Conservation (phyloP, 2,329 filamentous ascomycete genomes). For the Ilyonectria destructans region DNA sequence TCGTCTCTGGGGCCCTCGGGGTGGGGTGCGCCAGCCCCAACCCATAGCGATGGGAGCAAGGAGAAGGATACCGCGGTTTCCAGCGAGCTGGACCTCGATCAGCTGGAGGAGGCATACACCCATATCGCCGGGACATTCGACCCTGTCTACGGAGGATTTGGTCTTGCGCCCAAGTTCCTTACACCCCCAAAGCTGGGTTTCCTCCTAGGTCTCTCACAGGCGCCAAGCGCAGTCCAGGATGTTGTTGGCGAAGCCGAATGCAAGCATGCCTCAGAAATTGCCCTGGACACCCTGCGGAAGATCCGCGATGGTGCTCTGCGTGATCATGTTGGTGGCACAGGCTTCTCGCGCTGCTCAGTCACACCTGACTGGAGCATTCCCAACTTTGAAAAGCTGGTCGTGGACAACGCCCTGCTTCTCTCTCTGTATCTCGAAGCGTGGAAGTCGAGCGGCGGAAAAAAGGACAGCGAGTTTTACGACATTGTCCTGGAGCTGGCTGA, state of each 20-base stretch:
- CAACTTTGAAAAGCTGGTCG: constrained; percentile 97
- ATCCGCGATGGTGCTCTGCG: constrained; percentile 74
- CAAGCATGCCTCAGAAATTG: constrained; percentile 82
- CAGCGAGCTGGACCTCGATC: constrained; percentile 88
- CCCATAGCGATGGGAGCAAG: constrained; percentile 40
- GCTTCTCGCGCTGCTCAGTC: constrained; percentile 84
- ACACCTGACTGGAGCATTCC: constrained; percentile 94
- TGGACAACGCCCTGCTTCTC: constrained; percentile 91
- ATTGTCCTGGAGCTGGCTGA: constrained; percentile 86
- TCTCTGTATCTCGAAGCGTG: constrained; percentile 91
- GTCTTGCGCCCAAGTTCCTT: constrained; percentile 87
- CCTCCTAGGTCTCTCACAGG: constrained; percentile 81
- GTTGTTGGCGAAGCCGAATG: constrained; percentile 91
- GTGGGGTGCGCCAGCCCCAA: constrained; percentile 52
- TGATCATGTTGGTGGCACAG: constrained; percentile 69
- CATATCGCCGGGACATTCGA: constrained; percentile 90
- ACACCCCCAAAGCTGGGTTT: constrained; percentile 90
- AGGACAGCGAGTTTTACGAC: constrained; percentile 81
- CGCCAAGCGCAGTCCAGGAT: constrained; percentile 82
- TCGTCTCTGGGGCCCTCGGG: constrained; percentile 51
- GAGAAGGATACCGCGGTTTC: constrained; percentile 57
- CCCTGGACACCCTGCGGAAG: constrained; percentile 82
- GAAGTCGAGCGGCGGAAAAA: constrained; percentile 67
- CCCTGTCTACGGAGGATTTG: constrained; percentile 84
- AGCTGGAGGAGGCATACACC: constrained; percentile 90